phyloP scores from a whole-genome alignment of 1,284 basidiomycete species.

The Puccinia coronata region DNA sequence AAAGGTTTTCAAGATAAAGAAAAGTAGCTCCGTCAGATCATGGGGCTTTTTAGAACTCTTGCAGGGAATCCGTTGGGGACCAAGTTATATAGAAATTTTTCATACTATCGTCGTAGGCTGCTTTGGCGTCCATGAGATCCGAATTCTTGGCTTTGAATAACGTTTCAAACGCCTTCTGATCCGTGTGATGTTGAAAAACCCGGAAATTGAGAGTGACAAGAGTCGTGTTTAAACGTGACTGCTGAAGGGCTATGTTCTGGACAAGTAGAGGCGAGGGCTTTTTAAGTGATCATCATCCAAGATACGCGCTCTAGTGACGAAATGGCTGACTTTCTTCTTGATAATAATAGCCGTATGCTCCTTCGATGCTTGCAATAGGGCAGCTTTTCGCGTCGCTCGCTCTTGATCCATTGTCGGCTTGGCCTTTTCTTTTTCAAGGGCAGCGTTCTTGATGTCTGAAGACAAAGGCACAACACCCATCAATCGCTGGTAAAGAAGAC shows the following conservation, averaged over 20 bases:
- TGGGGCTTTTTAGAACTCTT: background rate
- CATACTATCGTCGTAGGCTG: conserved; percentile 22
- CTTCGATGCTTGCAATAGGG: conserved; percentile 21
- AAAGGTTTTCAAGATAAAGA: too few relatives aligned
- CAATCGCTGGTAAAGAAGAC: background rate
- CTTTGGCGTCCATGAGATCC: conserved; percentile 9
- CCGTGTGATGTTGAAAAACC: conserved; percentile 25
- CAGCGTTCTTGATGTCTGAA: background rate
- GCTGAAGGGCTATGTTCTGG: conserved; percentile 8
- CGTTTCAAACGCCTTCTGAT: conserved; percentile 20
- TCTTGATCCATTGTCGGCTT: conserved; percentile 35
- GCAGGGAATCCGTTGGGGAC: background rate
- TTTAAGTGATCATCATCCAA: background rate
- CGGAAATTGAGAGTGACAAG: conserved; percentile 11
- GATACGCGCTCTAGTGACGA: background rate
- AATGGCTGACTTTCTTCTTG: conserved; percentile 14
- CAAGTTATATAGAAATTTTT: background rate
- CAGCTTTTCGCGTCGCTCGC: conserved; percentile 14
- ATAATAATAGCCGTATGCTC: background rate
- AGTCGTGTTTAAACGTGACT: conserved; percentile 23
- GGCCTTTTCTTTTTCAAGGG: conserved; percentile 15
- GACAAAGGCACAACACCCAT: background rate
- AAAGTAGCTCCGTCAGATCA: background rate
- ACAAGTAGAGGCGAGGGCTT: background rate
- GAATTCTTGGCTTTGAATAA: background rate